phyloP scores from a whole-genome alignment of 2,329 filamentous ascomycete genomes.

The Anthostomella pinea region DNA sequence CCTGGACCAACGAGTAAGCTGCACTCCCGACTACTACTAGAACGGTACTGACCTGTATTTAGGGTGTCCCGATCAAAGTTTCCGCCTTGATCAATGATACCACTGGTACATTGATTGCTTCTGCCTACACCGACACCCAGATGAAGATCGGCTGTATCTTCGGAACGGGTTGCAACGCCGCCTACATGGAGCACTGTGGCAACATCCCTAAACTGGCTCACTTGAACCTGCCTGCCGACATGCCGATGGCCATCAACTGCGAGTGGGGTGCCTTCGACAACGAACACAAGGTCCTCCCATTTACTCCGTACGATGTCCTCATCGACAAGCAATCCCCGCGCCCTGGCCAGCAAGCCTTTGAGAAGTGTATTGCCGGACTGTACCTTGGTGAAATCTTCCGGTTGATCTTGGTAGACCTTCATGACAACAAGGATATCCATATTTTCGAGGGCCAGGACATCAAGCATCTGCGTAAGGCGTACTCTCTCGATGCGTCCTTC shows the following conservation, averaged over 20 bases:
- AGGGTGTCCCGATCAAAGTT: conserved; percentile 89
- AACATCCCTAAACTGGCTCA: conserved; percentile 91
- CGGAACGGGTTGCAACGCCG: conserved; percentile 95
- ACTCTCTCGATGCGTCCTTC: conserved; percentile 90
- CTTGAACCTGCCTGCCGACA: conserved; percentile 80
- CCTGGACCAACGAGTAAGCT: conserved; percentile 62
- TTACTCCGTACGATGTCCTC: conserved; percentile 79
- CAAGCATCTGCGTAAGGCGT: conserved; percentile 75
- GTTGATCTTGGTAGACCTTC: conserved; percentile 77
- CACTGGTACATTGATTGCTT: conserved; percentile 93
- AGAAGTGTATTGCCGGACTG: conserved; percentile 96
- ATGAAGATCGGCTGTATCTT: conserved; percentile 98
- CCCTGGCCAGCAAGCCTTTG: conserved; percentile 90
- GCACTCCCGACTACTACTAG: background rate
- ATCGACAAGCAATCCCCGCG: conserved; percentile 91
- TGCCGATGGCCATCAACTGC: conserved; percentile 93
- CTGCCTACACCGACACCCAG: conserved; percentile 87
- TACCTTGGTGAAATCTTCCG: conserved; percentile 96
- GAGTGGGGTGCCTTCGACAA: conserved; percentile 98
- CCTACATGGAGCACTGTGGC: conserved; percentile 93
- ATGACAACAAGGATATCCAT: conserved; percentile 70
- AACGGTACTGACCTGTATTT: conserved; percentile 16
- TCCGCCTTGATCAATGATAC: conserved; percentile 96
- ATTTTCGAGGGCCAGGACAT: conserved; percentile 87
- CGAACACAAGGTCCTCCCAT: conserved; percentile 81